A percentile compares a stretch with the other conserved stretches of the same genome.
phyloP scores from a whole-genome alignment of 140 eudicot species.

The Cichorium intybus region DNA sequence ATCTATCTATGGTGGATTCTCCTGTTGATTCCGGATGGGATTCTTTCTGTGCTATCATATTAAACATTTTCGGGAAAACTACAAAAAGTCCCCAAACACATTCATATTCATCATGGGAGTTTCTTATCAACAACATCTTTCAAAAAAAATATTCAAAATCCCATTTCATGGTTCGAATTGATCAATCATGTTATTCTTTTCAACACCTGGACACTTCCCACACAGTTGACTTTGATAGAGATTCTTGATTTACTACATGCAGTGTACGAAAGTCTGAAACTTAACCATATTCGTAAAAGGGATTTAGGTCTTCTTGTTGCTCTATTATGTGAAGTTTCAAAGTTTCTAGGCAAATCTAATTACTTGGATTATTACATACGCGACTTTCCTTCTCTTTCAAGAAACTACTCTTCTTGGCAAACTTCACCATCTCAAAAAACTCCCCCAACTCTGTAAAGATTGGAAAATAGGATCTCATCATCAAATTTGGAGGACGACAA shows the following conservation, averaged over 20 bases:
- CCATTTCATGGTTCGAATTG: conserved; percentile 40
- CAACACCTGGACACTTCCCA: conserved; percentile 40
- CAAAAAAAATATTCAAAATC: conserved; percentile 54
- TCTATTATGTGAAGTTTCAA: conserved; percentile 67
- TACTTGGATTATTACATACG: conserved; percentile 89
- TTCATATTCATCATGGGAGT: conserved; percentile 81
- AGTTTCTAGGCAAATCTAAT: conserved; percentile 53
- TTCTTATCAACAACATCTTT: conserved; percentile 67
- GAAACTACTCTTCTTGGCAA: conserved; percentile 30
- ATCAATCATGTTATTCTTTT: conserved; percentile 32
- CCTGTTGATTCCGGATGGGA: conserved; percentile 85
- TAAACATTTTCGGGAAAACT: conserved; percentile 48
- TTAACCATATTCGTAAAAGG: conserved; percentile 82
- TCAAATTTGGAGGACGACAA: conserved; percentile 92
- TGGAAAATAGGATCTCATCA: conserved; percentile 96
- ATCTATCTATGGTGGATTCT: conserved; percentile 47
- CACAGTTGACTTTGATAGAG: conserved; percentile 51
- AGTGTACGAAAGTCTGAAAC: conserved; percentile 87
- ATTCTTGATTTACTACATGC: conserved; percentile 83
- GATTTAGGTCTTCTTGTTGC: conserved; percentile 72
- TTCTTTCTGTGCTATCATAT: conserved; percentile 54
- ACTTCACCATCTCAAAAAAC: conserved; percentile 33
- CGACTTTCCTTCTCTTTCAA: conserved; percentile 74
- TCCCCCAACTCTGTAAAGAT: no score
- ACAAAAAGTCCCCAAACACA: conserved; percentile 12